Evolutionary conservation across 202 grass and related monocot genomes (phyloP).

Genomic region (Digitaria exilis): DNA sequence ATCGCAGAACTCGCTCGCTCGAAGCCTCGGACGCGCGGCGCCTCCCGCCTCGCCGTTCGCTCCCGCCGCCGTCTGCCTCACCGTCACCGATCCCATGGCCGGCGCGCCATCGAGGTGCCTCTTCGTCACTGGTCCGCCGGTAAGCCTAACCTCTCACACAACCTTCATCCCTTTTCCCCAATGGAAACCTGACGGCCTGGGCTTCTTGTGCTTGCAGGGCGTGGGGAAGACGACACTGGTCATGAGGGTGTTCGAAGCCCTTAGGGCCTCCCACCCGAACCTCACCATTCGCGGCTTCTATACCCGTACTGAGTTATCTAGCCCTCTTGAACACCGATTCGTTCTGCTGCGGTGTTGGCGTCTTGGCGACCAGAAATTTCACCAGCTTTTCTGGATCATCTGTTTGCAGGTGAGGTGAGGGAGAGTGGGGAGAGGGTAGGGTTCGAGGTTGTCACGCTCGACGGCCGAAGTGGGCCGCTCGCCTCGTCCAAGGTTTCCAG

Average conservation of each 20-base stretch:
- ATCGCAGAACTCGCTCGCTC: not conserved
- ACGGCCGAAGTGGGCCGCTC: constrained; percentile 63
- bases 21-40: constrained; percentile 17
- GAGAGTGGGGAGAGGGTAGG: constrained; percentile 73
- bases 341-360: not conserved
- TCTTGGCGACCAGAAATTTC: not conserved
- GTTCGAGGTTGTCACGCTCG: constrained; percentile 80
- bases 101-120: constrained; percentile 64
- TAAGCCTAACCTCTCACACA: constrained; percentile 28
- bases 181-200: constrained; percentile 1
- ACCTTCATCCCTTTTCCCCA: not conserved
- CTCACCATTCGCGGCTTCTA: constrained; percentile 81
- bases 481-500: constrained; percentile 72
- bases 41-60: not conserved
- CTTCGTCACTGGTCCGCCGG: constrained; percentile 79
- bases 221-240: constrained; percentile 92
- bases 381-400: not conserved
- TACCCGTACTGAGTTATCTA: constrained; percentile 54
- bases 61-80: not conserved
- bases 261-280: constrained; percentile 56
- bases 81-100: constrained; percentile 48
- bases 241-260: constrained; percentile 63
- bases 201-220: constrained; percentile 43
- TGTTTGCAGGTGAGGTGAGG: constrained; percentile 66
- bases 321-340: not conserved